Base-by-base conservation (phyloP, 495 filamentous ascomycete genomes). In the Penicillium nucicola region DNA sequence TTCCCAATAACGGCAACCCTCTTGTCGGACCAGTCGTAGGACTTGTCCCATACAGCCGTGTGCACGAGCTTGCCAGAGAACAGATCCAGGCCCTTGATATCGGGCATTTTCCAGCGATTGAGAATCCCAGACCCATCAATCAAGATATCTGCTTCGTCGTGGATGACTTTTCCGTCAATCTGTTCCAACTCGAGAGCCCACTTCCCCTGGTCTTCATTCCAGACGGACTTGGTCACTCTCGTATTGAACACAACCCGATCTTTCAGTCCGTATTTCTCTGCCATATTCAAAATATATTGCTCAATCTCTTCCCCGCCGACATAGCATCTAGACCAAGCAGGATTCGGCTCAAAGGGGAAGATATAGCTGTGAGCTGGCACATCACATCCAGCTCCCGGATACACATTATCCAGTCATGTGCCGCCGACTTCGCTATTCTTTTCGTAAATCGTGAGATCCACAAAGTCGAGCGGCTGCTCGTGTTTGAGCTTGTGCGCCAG, bases 321-420 rank as follows among this genome's bases (percentile, higher is more conserved):
- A 51, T 79, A 86, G 35, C 78, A 71, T 18, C 76, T 67, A 8
- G 72, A 71, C 83, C 84, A 87, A 51, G 81, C 63, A 1, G 71
- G 65, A 49, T 84, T 85, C 3, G 82, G 80, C 25, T 74, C 74
- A 55, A 85, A 87, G 17, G 78, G 77, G 40, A 69, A 77, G 8
- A 57, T 53, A 45, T 78, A 78, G n/a, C 42, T 56, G 40, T 67
- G 81, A 0, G 84, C 70, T 3, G 82, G 82, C n/a, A 84, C 77
- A 61, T 86, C 84, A 49, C 76, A 80, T 30, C 66, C 57, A 9
- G 77, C 73, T 10, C 79, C 79, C 0, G 79, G 79, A 52, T 81
- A 81, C 10, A 55, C 65, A 50, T 82, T 80, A 23, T 74, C 71
- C n/a, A 69, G 58, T 76, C 77, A 80, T 8, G 72, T 77, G 7